Conservation (phyloP, 2,329 filamentous ascomycete species). For the Clonostachys sp. region DNA sequence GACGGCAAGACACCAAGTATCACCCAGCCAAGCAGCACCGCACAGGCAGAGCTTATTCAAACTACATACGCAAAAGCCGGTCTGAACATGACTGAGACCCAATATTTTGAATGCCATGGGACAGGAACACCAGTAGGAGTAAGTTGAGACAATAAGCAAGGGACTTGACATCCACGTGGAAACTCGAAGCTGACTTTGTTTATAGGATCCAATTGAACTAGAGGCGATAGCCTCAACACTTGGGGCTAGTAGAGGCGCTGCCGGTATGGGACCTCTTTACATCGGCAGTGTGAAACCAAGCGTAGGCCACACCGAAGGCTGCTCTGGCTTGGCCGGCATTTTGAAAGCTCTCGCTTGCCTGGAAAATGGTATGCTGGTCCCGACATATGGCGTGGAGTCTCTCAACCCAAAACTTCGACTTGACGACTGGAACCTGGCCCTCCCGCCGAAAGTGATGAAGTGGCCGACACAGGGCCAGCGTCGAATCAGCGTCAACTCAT, state of each 20-base stretch:
- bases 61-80: conserved; percentile 28
- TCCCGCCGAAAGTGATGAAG: neutral
- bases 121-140: conserved; percentile 47
- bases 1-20: conserved; percentile 36
- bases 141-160: conserved; percentile 28
- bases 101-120: conserved; percentile 42
- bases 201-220: conserved; percentile 2
- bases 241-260: conserved; percentile 23
- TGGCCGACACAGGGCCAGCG: neutral
- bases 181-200: conserved; percentile 20
- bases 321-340: conserved; percentile 9
- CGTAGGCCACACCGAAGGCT: conserved; percentile 12
- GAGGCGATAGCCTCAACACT: neutral
- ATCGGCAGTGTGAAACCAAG: conserved; percentile 9
- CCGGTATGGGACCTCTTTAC: conserved; percentile 8
- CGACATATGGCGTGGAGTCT: conserved; percentile 7
- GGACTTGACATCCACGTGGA: neutral
- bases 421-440: conserved; percentile 21
- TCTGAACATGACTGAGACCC: conserved; percentile 24
- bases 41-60: conserved; percentile 33
- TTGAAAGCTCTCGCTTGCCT: conserved; percentile 8
- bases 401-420: conserved; percentile 4
- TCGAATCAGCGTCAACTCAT: conserved; percentile 9
- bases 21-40: conserved; percentile 38
- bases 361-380: conserved; percentile 8